Evolutionary conservation across 257 asterid genomes (phyloP).

Genomic region (Penstemon davidsonii): DNA sequence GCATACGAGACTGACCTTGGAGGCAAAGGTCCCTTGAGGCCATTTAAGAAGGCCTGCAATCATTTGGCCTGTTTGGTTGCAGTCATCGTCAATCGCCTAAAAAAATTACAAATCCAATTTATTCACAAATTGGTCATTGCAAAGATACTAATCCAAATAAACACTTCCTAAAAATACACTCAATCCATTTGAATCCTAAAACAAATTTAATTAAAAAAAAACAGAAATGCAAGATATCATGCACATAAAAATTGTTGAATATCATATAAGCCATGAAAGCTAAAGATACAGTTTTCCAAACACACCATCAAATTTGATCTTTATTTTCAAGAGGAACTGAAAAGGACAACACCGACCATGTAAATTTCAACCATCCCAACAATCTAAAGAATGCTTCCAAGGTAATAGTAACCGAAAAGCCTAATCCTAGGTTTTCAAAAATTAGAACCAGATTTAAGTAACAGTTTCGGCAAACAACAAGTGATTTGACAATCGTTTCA

Average conservation of each 20-base stretch:
- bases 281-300: too few relatives aligned
- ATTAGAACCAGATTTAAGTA: not conserved
- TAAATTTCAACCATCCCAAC: too few relatives aligned
- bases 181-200: not conserved
- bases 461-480: not conserved
- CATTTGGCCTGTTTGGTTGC: constrained; percentile 95
- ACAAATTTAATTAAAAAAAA: not conserved
- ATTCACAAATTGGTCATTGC: too few relatives aligned
- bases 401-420: not conserved
- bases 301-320: too few relatives aligned
- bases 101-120: not conserved
- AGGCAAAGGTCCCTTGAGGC: constrained; percentile 97
- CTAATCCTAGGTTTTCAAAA: not conserved
- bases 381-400: too few relatives aligned
- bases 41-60: constrained; percentile 92
- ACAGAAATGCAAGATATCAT: too few relatives aligned
- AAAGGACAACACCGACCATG: too few relatives aligned
- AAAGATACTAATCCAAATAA: not conserved
- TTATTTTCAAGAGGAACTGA: too few relatives aligned
- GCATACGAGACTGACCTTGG: constrained; percentile 58
- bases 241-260: too few relatives aligned
- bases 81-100: constrained; percentile 90
- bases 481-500: not conserved
- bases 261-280: too few relatives aligned
- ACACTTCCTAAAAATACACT: not conserved